A percentile compares a stretch with the other conserved stretches of the same genome.
These are phyloP conservation scores for Cladosporium sp. DNA, from an alignment of 2,329 filamentous ascomycete genomes.

Conservation along the genomic window DNA sequence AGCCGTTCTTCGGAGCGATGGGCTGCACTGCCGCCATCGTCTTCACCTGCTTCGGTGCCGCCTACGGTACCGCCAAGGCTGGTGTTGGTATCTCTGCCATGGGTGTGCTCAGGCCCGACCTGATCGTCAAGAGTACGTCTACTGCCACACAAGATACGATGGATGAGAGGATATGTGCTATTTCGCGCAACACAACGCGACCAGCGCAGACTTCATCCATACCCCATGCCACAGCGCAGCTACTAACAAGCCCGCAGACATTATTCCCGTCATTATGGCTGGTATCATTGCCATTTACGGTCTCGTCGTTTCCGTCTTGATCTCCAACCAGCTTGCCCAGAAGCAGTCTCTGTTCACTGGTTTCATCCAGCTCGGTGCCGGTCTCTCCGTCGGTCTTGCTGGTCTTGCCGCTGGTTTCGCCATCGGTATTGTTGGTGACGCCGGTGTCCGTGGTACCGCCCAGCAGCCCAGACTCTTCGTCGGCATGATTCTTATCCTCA, in stretches of 20 bases:
- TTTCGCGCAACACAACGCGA: constrained; percentile 12
- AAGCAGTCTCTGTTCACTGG: constrained; percentile 50
- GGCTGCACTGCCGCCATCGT: constrained; percentile 93
- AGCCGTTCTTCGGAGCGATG: constrained; percentile 96
- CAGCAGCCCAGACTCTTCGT: constrained; percentile 87
- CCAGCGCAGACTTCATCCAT: constrained; percentile 5
- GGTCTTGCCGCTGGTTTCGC: constrained; percentile 47
- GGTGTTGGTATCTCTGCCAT: constrained; percentile 98
- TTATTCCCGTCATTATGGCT: constrained; percentile 99
- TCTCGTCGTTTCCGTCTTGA: constrained; percentile 55
- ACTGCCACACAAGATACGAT: not conserved
- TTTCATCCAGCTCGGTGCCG: constrained; percentile 56
- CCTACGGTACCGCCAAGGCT: constrained; percentile 98
- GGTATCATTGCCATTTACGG: constrained; percentile 99
- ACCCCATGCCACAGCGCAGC: not conserved
- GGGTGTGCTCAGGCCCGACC: constrained; percentile 94
- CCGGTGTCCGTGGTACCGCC: constrained; percentile 82
- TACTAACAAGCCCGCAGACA: constrained; percentile 61
- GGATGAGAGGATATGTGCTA: not conserved
- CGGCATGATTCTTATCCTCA: constrained; percentile 98
- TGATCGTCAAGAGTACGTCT: constrained; percentile 98
- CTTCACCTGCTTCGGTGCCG: constrained; percentile 94
- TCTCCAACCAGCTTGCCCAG: constrained; percentile 54
- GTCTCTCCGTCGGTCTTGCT: constrained; percentile 49
- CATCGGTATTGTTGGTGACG: constrained; percentile 66